phyloP scores from a whole-genome alignment of 1,284 basidiomycete genomes.

The Hypsizygus ulmarius region DNA sequence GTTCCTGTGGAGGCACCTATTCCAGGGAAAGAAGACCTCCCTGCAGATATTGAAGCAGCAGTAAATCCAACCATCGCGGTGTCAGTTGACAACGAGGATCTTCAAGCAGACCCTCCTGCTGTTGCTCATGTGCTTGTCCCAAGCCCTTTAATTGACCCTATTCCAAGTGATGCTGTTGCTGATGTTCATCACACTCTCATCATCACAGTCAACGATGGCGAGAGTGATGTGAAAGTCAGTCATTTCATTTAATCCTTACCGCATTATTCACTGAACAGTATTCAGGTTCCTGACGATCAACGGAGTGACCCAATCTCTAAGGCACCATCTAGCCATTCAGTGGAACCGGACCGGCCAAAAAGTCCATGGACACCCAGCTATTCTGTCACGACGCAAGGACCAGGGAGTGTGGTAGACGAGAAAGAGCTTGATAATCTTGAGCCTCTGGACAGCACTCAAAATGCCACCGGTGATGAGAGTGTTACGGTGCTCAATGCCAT shows the following conservation, averaged over 20 bases:
- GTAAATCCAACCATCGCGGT: too few relatives aligned
- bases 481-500: neutral
- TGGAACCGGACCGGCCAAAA: constrained; percentile 24
- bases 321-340: neutral
- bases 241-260: too few relatives aligned
- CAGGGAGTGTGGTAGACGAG: constrained; percentile 14
- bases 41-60: neutral
- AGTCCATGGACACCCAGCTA: constrained; percentile 39
- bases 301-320: neutral
- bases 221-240: too few relatives aligned
- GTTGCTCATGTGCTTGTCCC: too few relatives aligned
- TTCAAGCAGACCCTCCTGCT: too few relatives aligned
- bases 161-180: too few relatives aligned
- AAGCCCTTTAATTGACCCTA: too few relatives aligned
- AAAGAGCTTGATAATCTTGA: constrained; percentile 13
- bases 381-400: constrained; percentile 35
- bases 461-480: neutral
- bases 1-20: neutral
- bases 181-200: neutral
- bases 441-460: neutral
- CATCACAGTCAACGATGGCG: too few relatives aligned
- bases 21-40: neutral
- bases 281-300: neutral
- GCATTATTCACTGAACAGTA: neutral
- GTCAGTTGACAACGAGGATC: too few relatives aligned